Percentiles rank a stretch among this genome's conserved stretches.
Evolutionary conservation across 1,284 basidiomycete genomes (phyloP).

Genomic region (Termitomyces sp.): DNA sequence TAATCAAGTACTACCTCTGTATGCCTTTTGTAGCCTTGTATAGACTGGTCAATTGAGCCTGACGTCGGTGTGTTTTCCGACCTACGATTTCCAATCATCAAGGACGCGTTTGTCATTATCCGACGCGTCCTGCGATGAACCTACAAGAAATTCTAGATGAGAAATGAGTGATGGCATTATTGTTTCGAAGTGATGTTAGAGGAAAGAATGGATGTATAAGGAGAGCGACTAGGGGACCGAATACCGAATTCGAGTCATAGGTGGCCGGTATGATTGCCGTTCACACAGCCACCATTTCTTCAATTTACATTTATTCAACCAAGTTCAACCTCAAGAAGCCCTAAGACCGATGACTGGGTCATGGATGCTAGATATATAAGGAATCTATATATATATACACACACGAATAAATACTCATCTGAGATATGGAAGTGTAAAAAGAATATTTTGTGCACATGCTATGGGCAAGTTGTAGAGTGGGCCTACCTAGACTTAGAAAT

Average conservation of each 20-base stretch:
- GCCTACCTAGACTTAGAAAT: no score
- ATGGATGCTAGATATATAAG: neutral
- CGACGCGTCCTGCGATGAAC: slow-evolving; percentile 18
- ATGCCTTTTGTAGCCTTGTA: slow-evolving; percentile 10
- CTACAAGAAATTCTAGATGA: slow-evolving; percentile 24
- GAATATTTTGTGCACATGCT: neutral
- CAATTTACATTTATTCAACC: no score
- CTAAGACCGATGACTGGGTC: neutral
- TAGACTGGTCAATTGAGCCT: neutral
- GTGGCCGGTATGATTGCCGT: neutral
- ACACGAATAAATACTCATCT: neutral
- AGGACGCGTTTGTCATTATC: slow-evolving; percentile 19
- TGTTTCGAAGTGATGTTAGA: neutral
- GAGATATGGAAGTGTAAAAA: neutral
- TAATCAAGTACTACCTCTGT: neutral
- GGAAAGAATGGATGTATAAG: neutral
- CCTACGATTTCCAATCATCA: slow-evolving; percentile 25
- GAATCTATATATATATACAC: neutral
- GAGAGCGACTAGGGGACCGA: no score
- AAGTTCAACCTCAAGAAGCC: no score
- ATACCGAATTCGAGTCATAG: slow-evolving; percentile 3
- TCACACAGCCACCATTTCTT: neutral
- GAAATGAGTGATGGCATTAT: slow-evolving; percentile 18
- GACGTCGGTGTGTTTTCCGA: slow-evolving; percentile 1
- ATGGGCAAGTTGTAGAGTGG: no score